Evolutionary conservation across 2,329 filamentous ascomycete species (phyloP), one percentile per base, ranked within the genome.

Genomic region (Aureobasidium sp.): DNA sequence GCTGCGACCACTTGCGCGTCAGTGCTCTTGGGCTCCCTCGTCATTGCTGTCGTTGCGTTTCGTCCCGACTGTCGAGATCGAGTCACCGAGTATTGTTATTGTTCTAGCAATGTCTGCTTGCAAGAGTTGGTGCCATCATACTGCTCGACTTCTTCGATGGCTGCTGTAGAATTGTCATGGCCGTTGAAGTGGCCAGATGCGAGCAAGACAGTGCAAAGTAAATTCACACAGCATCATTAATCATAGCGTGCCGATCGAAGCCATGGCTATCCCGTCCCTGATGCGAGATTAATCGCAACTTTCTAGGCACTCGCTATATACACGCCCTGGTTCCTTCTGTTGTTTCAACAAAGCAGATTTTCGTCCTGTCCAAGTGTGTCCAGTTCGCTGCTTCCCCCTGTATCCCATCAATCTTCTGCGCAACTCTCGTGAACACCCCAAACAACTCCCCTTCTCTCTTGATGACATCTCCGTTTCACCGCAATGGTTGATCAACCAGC

Each of bases 181-280:
- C 50, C 50, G 50, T 54, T 54, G 35, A 11, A 22, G 15, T 24
- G 19, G 4, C 22, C 22, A 54, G 50, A 40, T 27, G n/a, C 37
- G 24, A 53, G 37, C 50, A 35, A 54, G 50, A 54, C 50, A 54
- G 37, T 42, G 50, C 27, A 54, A 54, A 54, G 50, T 29, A 54
- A 54, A 27, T 54, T 40, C 37, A 29, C n/a, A 12, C 37, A 29
- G 9, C 37, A 42, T 54, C 50, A 29, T 54, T 42, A 54, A 42
- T 54, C 37, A 42, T 19, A 54, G 22, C 35, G 50, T 54, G 50
- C 37, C 50, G 50, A 54, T 54, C 50, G 35, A 54, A 24, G 9
- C 50, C n/a, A 40, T 29, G 24, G 31, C 47, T 19, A 33, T 35
- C 29, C 50, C 50, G 50, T 54, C 35, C 15, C 15, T 19, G 31